Evolutionary conservation across 441 rosid species (phyloP).

Genomic region (Bocquillonia castaneifolia): DNA sequence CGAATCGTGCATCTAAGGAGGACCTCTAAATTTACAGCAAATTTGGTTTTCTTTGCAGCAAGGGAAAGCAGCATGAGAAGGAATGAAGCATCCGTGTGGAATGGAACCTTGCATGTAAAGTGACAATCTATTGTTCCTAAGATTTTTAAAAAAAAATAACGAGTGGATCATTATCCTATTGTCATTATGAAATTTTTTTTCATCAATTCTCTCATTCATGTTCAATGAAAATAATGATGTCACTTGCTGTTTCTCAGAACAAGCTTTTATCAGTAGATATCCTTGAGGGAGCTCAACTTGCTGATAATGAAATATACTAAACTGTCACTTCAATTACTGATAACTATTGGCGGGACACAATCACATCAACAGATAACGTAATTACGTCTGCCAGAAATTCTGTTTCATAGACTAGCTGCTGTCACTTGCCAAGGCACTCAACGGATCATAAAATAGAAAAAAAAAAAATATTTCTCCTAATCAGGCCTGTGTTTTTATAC

Average conservation of each 20-base stretch:
- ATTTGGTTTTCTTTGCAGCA: constrained; percentile 37
- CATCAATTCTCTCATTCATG: constrained; percentile 28
- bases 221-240: constrained; percentile 29
- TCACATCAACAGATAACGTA: too few relatives aligned
- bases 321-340: background rate
- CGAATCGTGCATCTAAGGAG: background rate
- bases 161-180: constrained; percentile 7
- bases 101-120: constrained; percentile 27
- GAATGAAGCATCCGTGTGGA: constrained; percentile 5
- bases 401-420: too few relatives aligned
- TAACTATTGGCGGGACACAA: background rate
- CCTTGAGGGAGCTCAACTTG: constrained; percentile 9
- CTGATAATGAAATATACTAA: background rate
- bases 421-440: too few relatives aligned
- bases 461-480: too few relatives aligned
- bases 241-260: constrained; percentile 28
- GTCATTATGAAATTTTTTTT: constrained; percentile 23
- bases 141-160: constrained; percentile 31
- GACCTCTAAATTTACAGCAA: background rate
- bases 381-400: too few relatives aligned
- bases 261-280: constrained; percentile 11
- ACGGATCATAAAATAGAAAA: too few relatives aligned
- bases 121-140: constrained; percentile 15
- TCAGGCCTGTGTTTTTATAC: too few relatives aligned
- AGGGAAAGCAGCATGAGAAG: constrained; percentile 45